These are phyloP conservation scores for Puccinia novopanici DNA, from an alignment of 1,284 basidiomycete species.

Conservation along the genomic window DNA sequence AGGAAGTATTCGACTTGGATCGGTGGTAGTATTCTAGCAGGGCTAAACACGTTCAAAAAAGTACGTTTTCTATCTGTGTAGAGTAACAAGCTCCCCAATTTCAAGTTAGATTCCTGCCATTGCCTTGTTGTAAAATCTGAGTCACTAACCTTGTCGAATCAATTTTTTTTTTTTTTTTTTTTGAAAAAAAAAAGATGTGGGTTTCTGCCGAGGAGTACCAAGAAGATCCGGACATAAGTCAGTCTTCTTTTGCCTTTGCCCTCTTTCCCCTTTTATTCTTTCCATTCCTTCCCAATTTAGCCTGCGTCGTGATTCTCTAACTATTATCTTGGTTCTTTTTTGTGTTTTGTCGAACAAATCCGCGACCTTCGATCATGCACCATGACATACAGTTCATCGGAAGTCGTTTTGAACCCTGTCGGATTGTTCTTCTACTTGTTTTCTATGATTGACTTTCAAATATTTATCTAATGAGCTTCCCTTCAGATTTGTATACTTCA, in stretches of 20 bases:
- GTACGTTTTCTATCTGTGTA: constrained; percentile 61
- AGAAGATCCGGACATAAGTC: constrained; percentile 91
- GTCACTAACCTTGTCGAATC: constrained; percentile 1
- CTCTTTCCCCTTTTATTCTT: background rate
- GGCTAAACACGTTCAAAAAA: constrained; percentile 96
- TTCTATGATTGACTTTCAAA: background rate
- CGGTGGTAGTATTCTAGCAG: constrained; percentile 92
- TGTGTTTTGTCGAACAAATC: background rate
- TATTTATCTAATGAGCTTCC: background rate
- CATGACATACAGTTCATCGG: constrained; percentile 14
- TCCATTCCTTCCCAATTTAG: background rate
- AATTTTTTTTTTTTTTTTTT: background rate
- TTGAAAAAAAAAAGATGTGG: constrained; percentile 74
- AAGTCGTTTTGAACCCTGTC: constrained; percentile 24
- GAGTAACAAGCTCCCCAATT: background rate
- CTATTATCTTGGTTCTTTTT: background rate
- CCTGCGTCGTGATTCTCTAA: background rate
- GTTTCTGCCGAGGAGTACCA: constrained; percentile 98
- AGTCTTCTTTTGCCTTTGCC: constrained; percentile 10
- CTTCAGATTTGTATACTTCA: background rate
- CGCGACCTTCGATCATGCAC: background rate
- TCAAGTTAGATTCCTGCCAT: background rate
- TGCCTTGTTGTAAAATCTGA: constrained; percentile 36
- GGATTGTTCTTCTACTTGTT: background rate
- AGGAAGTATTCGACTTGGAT: constrained; percentile 99